Evolutionary conservation across 2,329 filamentous ascomycete species (phyloP).

Genomic region (Verticillium klebahnii): DNA sequence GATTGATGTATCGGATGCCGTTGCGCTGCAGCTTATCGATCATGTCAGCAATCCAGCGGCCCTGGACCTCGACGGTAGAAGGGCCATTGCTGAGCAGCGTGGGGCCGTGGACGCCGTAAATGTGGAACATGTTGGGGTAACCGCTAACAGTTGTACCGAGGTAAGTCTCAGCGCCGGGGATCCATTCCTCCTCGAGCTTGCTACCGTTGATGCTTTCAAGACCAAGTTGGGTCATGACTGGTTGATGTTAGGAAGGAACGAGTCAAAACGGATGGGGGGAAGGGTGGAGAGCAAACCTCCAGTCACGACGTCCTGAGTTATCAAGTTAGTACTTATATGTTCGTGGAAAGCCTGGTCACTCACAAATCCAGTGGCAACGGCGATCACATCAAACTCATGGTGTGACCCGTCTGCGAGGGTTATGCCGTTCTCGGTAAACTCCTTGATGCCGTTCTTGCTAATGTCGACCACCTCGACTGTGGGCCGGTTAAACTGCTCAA

Average conservation of each 20-base stretch:
- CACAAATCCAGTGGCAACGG: slow-evolving; percentile 39
- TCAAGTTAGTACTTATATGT: slow-evolving; percentile 2
- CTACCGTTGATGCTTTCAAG: slow-evolving; percentile 33
- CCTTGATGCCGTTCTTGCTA: slow-evolving; percentile 31
- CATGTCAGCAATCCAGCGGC: slow-evolving; percentile 47
- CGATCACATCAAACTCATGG: slow-evolving; percentile 38
- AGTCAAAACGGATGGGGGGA: background rate
- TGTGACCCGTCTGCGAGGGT: slow-evolving; percentile 32
- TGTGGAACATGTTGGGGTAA: slow-evolving; percentile 47
- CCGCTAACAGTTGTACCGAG: slow-evolving; percentile 37
- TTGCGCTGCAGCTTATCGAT: slow-evolving; percentile 44
- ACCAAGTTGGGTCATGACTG: slow-evolving; percentile 39
- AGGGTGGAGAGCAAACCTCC: slow-evolving; percentile 21
- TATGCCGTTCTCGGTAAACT: slow-evolving; percentile 36
- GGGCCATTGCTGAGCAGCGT: slow-evolving; percentile 54
- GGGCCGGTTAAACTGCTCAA: slow-evolving; percentile 40
- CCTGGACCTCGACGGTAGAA: slow-evolving; percentile 48
- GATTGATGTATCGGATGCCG: slow-evolving; percentile 45
- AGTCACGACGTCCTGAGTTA: slow-evolving; percentile 24
- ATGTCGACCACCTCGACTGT: slow-evolving; percentile 38
- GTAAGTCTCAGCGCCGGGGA: slow-evolving; percentile 34
- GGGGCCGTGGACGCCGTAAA: slow-evolving; percentile 53
- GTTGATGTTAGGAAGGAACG: background rate
- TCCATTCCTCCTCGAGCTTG: slow-evolving; percentile 37
- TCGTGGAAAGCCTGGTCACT: background rate